These are phyloP conservation scores for Acanthamoeba royreba DNA, from an alignment of 208 protist genomes.

Conservation along the genomic window DNA sequence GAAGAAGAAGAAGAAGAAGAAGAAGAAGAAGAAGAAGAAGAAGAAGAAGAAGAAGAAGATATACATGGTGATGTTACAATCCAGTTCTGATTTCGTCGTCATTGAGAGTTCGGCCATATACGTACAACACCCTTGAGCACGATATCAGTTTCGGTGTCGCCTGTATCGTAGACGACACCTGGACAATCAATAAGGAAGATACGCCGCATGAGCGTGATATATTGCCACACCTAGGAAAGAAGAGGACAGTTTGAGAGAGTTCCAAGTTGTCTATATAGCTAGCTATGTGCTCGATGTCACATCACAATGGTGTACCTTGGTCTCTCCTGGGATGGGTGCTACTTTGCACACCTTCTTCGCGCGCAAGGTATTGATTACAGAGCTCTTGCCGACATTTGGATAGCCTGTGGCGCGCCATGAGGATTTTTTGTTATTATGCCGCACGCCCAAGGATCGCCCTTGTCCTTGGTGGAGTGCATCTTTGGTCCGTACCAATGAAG, in stretches of 20 bases:
- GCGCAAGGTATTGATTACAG: conserved; percentile 99
- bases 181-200: conserved; percentile 99
- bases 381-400: conserved; percentile 98
- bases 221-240: conserved; percentile 99
- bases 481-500: conserved; percentile 88
- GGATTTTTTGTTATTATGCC: too few species aligned
- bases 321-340: conserved; percentile 99
- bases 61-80: too few species aligned
- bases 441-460: too few species aligned
- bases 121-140: conserved; percentile 98
- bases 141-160: conserved; percentile 95
- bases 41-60: too few species aligned
- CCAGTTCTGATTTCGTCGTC: too few species aligned
- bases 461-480: too few species aligned
- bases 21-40: too few species aligned
- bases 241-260: not conserved
- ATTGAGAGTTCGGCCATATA: too few species aligned
- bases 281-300: not conserved
- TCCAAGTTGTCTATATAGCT: not conserved
- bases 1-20: too few species aligned
- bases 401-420: too few species aligned
- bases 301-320: conserved; percentile 84
- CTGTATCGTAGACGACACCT: conserved; percentile 94
- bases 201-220: conserved; percentile 96
- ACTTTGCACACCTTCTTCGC: conserved; percentile 97